These are phyloP conservation scores for Phytopythium chamaehyphon DNA, from an alignment of 352 stramenopile species.

Conservation along the genomic window DNA sequence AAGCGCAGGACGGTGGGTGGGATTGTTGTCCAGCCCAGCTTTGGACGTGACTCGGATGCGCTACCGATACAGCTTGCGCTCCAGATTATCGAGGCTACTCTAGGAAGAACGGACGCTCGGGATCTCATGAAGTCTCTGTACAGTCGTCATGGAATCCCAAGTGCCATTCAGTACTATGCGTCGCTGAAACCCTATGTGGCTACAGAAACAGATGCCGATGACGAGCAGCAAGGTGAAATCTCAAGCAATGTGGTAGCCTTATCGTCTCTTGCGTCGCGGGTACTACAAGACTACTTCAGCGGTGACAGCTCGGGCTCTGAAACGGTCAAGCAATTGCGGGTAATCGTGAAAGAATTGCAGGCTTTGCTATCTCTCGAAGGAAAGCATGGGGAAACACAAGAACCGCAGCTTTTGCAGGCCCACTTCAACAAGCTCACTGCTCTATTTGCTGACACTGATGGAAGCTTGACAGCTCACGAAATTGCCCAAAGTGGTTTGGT, in stretches of 20 bases:
- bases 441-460: background rate
- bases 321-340: constrained; percentile 25
- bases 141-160: constrained; percentile 50
- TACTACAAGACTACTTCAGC: constrained; percentile 43
- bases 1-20: constrained; percentile 14
- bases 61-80: constrained; percentile 36
- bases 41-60: constrained; percentile 21
- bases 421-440: background rate
- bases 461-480: constrained; percentile 41
- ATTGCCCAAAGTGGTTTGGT: constrained; percentile 57
- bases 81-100: constrained; percentile 37
- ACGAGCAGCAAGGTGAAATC: constrained; percentile 14
- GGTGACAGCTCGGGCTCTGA: constrained; percentile 24
- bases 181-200: constrained; percentile 1
- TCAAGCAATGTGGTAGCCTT: constrained; percentile 23
- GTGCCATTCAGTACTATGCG: constrained; percentile 49
- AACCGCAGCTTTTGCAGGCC: background rate
- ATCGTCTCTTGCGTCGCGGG: constrained; percentile 17
- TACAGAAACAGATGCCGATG: constrained; percentile 1
- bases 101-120: constrained; percentile 17
- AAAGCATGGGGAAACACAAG: background rate
- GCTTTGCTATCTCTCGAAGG: background rate
- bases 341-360: constrained; percentile 24
- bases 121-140: constrained; percentile 29
- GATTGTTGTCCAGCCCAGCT: background rate